A percentile compares a stretch with the other conserved stretches of the same genome.
Conservation (phyloP, 2,329 filamentous ascomycete species). For the Alternaria burnsii region DNA sequence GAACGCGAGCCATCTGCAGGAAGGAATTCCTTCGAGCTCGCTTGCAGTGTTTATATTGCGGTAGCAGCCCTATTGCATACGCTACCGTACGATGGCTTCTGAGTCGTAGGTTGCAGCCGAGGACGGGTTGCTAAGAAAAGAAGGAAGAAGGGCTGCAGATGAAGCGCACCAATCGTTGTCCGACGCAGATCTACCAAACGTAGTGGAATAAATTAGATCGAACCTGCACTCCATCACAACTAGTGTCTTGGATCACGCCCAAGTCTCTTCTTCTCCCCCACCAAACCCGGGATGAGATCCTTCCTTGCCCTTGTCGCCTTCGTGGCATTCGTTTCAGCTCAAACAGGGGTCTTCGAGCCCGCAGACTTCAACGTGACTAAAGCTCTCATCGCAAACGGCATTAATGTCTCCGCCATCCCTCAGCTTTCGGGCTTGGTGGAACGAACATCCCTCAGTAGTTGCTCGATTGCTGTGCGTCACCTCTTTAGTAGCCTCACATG, state of each 20-base stretch:
- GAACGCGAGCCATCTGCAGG: background rate
- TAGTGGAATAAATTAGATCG: slow-evolving; percentile 8
- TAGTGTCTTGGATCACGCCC: background rate
- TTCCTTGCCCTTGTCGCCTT: slow-evolving; percentile 19
- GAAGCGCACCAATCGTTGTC: background rate
- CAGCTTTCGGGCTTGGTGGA: slow-evolving; percentile 16
- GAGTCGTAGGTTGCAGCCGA: no score
- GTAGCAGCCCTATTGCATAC: background rate
- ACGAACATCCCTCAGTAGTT: slow-evolving; percentile 14
- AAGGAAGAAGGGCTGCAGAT: background rate
- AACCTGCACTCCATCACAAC: background rate
- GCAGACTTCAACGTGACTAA: slow-evolving; percentile 30
- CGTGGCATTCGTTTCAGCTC: slow-evolving; percentile 17
- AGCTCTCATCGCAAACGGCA: slow-evolving; percentile 28
- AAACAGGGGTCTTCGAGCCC: slow-evolving; percentile 26
- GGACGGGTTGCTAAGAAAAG: background rate
- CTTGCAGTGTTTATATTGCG: background rate
- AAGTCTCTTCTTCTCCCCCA: background rate
- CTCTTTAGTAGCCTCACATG: background rate
- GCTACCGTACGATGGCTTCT: background rate
- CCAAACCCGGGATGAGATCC: slow-evolving; percentile 17
- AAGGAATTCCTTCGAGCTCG: background rate
- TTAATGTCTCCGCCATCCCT: slow-evolving; percentile 30
- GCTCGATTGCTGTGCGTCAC: slow-evolving; percentile 33
- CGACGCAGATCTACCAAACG: background rate